Conservation (phyloP, 2,329 filamentous ascomycete genomes). For the Penicillium vulpinum region DNA sequence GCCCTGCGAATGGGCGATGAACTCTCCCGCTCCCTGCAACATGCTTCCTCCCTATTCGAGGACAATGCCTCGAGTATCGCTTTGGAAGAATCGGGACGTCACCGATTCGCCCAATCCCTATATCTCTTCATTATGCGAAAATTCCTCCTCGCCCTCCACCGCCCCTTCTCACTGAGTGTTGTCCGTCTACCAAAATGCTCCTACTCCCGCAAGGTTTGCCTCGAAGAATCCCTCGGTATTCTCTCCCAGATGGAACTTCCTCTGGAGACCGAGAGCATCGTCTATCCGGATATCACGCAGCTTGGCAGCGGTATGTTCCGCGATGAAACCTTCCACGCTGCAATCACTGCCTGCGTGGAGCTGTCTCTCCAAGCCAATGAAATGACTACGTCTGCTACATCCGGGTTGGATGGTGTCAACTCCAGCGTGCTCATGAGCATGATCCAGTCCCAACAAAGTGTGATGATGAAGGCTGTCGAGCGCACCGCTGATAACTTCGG, state of each 20-base stretch:
- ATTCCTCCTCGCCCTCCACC: slow-evolving; percentile 58
- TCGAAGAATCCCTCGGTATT: slow-evolving; percentile 38
- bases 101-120: slow-evolving; percentile 38
- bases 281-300: slow-evolving; percentile 32
- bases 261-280: slow-evolving; percentile 15
- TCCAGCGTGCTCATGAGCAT: slow-evolving; percentile 31
- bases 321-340: slow-evolving; percentile 36
- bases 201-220: slow-evolving; percentile 40
- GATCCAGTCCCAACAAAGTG: slow-evolving; percentile 33
- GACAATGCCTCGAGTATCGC: slow-evolving; percentile 13
- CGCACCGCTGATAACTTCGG: slow-evolving; percentile 31
- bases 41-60: slow-evolving; percentile 26
- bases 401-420: slow-evolving; percentile 20
- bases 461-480: slow-evolving; percentile 33
- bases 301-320: slow-evolving; percentile 39
- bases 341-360: slow-evolving; percentile 36
- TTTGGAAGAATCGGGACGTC: slow-evolving; percentile 9
- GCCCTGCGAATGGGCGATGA: slow-evolving; percentile 33
- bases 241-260: slow-evolving; percentile 33
- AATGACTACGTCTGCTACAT: slow-evolving; percentile 14
- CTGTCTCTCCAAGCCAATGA: slow-evolving; percentile 33
- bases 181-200: slow-evolving; percentile 35
- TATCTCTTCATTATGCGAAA: slow-evolving; percentile 55
- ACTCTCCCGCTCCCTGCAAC: slow-evolving; percentile 25
- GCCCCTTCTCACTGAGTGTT: slow-evolving; percentile 40